Percentiles rank a stretch among this genome's conserved stretches.
Conservation (phyloP, 2,329 filamentous ascomycete species). For the Aspergillus neoniger region DNA sequence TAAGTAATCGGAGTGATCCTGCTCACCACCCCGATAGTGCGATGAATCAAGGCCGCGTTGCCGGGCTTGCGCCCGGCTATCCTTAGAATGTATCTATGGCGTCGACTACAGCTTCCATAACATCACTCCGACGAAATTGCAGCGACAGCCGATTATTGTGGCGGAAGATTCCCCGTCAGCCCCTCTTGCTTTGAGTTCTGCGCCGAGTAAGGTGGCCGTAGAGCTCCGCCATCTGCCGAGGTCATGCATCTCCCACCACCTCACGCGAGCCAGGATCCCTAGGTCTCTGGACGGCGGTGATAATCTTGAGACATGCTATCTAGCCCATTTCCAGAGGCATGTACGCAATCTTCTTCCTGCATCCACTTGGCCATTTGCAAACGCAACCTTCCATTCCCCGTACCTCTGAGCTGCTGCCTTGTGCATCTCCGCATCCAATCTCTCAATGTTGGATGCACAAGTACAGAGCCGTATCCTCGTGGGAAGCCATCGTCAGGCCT, state of each 20-base stretch:
- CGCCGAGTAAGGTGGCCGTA: no score
- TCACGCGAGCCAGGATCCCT: no score
- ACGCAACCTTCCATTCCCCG: neutral
- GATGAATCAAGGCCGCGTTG: constrained; percentile 19
- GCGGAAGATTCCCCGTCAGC: no score
- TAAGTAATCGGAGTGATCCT: neutral
- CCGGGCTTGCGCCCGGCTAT: constrained; percentile 14
- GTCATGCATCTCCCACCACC: no score
- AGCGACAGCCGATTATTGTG: neutral
- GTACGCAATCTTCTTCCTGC: constrained; percentile 15
- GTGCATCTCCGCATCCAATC: constrained; percentile 20
- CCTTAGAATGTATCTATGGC: constrained; percentile 19
- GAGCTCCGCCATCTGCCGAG: no score
- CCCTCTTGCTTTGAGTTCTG: no score
- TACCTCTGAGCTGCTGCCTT: constrained; percentile 6
- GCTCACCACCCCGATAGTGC: constrained; percentile 9
- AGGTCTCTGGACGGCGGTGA: neutral
- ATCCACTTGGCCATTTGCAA: neutral
- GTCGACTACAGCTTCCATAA: constrained; percentile 15
- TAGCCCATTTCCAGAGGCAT: constrained; percentile 12
- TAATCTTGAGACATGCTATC: constrained; percentile 6
- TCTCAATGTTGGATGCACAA: constrained; percentile 17
- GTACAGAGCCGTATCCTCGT: constrained; percentile 9
- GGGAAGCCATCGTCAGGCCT: neutral
- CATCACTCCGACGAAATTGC: neutral